phyloP scores from a whole-genome alignment of 2,329 filamentous ascomycete species.

The Hypoxylon sp. region DNA sequence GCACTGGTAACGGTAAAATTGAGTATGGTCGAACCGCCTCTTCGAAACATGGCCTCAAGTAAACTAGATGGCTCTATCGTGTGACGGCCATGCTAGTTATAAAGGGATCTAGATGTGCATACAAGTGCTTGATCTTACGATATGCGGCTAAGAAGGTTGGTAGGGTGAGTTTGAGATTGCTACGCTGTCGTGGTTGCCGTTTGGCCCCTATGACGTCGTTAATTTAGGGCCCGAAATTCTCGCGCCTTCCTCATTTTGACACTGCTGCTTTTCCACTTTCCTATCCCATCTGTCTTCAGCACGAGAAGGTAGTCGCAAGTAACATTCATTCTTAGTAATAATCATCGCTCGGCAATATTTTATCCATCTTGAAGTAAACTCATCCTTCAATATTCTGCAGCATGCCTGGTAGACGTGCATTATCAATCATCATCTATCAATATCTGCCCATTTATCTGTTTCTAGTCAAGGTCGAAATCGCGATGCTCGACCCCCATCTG shows the following conservation, averaged over 20 bases:
- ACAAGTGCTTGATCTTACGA: background rate
- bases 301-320: background rate
- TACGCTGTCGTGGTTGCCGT: conserved; percentile 2
- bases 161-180: conserved; percentile 30
- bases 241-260: conserved; percentile 34
- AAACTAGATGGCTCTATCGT: conserved; percentile 11
- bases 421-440: conserved; percentile 13
- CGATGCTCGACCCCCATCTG: background rate
- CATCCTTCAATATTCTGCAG: background rate
- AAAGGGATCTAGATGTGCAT: background rate
- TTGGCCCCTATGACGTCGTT: conserved; percentile 36
- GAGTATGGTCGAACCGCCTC: conserved; percentile 17
- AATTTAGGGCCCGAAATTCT: conserved; percentile 20
- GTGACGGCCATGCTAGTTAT: conserved; percentile 27
- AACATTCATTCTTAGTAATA: conserved; percentile 11
- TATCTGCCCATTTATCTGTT: background rate
- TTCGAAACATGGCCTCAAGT: conserved; percentile 41
- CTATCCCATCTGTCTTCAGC: background rate
- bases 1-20: conserved; percentile 26
- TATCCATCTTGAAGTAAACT: background rate
- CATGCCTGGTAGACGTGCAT: conserved; percentile 16
- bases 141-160: conserved; percentile 14
- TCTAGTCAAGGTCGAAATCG: conserved; percentile 5
- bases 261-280: conserved; percentile 10
- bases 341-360: background rate